These are phyloP conservation scores for Plasmodium gonderi DNA, from an alignment of 169 alveolate genomes.

Conservation along the genomic window DNA sequence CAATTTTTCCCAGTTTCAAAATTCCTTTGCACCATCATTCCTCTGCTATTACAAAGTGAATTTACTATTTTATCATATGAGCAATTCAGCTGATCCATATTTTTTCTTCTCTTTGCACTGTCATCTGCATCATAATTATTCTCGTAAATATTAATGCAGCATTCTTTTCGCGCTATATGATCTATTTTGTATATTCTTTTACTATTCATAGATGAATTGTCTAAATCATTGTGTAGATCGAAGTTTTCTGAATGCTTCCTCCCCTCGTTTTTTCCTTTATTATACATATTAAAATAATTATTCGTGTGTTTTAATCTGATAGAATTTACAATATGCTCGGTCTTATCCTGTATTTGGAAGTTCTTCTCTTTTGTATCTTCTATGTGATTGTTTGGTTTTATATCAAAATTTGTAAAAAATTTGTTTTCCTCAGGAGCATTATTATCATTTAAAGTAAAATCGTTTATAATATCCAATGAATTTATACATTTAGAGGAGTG, in stretches of 20 bases:
- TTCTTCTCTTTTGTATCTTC: neutral
- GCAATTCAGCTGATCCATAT: neutral
- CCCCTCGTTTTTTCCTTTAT: neutral
- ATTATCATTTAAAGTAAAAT: neutral
- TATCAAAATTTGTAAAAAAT: neutral
- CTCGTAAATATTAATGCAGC: neutral
- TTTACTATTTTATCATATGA: slow-evolving; percentile 35
- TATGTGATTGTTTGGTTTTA: neutral
- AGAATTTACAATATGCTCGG: slow-evolving; percentile 16
- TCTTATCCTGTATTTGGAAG: neutral
- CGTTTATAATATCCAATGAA: slow-evolving; percentile 9
- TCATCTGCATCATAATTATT: neutral
- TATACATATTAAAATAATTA: neutral
- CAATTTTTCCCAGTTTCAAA: neutral
- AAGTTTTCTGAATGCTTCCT: neutral
- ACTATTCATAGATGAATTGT: neutral
- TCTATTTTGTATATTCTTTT: neutral
- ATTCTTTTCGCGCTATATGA: neutral
- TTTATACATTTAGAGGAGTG: neutral
- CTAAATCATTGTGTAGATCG: neutral
- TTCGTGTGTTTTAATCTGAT: neutral
- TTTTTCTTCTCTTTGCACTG: neutral
- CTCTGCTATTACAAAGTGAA: slow-evolving; percentile 7
- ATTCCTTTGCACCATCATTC: neutral
- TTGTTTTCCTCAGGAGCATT: neutral